Conservation (phyloP, 805 yeast genomes). For the Saccharomycopsis microspora region DNA sequence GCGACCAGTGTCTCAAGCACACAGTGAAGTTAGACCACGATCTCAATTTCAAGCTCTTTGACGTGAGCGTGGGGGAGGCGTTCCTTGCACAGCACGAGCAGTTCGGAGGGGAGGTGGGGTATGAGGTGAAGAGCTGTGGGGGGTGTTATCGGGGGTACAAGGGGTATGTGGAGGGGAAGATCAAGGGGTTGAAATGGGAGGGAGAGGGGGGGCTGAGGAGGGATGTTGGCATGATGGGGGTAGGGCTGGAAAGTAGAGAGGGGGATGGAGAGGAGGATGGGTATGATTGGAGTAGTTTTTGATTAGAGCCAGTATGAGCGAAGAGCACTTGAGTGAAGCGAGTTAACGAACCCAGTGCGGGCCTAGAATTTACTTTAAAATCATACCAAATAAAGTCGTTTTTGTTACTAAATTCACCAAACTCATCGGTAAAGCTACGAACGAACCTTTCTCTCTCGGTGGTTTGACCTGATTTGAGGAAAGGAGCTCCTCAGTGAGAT, state of each 20-base stretch:
- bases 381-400: no score
- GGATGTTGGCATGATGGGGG: background rate
- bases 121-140: conserved; percentile 5
- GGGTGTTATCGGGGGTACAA: conserved; percentile 3
- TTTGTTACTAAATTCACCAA: no score
- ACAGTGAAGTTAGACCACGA: conserved; percentile 25
- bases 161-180: background rate
- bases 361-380: no score
- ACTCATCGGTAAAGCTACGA: no score
- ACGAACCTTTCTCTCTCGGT: no score
- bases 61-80: background rate
- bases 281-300: conserved; percentile 16
- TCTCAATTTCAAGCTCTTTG: conserved; percentile 22
- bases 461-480: no score
- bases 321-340: background rate
- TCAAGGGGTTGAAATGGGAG: background rate
- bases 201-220: conserved; percentile 2
- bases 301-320: background rate
- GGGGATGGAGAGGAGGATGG: conserved; percentile 9
- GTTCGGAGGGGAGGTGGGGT: background rate
- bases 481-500: no score
- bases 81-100: background rate
- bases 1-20: conserved; percentile 27
- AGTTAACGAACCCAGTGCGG: no score
- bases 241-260: background rate